Base-by-base conservation (phyloP, 768 basidiomycete species). In the Boletus coccyginus region DNA sequence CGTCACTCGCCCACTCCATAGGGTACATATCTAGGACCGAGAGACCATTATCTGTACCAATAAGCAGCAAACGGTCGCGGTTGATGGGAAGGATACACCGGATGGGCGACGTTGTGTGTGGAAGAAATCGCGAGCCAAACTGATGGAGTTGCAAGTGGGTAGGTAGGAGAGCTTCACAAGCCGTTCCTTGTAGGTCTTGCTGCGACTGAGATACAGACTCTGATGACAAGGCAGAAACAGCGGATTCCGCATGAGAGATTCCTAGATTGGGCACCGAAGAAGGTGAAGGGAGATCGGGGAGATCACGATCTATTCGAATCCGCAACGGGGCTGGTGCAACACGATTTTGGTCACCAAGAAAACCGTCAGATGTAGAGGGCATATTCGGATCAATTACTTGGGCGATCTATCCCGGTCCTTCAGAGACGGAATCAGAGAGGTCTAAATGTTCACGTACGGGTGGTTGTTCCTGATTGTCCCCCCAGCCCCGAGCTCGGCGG, bases 21-120 rank as follows among this genome's bases (percentile, higher is more conserved):
- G 92, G 91, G 64, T 86, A 90, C 83, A 91, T 86, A 65, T 94
- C 87, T 47, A 94, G 72, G 7, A 93, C 90, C 2, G 88, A 90
- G 27, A 94, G 78, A 3, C 92, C 92, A 55, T 85, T 79, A 58
- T 90, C 87, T 54, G 89, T 87, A 5, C 92, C 92, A 29, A 94
- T 81, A 13, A 94, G 80, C n/a, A 94, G 53, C 39, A 90, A 69
- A 50, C 78, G 77, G 58, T 88, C 83, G 19, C 79, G 79, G 39
- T 83, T 74, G 21, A 94, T 66, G 9, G 92, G 90, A 33, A 94
- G 77, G 12, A 92, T 69, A 69, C 88, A 87, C 53, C 85, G 83
- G 57, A 94, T 93, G 33, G 81, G 89, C 1, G 81, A 78, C 3
- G 82, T 87, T 16, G 90, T 74, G 63, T 94, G 92, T 12, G 92